A percentile compares a stretch with the other conserved stretches of the same genome.
These are phyloP conservation scores for Oryza officinalis DNA, from an alignment of 176 grass and related monocot genomes.

Conservation along the genomic window DNA sequence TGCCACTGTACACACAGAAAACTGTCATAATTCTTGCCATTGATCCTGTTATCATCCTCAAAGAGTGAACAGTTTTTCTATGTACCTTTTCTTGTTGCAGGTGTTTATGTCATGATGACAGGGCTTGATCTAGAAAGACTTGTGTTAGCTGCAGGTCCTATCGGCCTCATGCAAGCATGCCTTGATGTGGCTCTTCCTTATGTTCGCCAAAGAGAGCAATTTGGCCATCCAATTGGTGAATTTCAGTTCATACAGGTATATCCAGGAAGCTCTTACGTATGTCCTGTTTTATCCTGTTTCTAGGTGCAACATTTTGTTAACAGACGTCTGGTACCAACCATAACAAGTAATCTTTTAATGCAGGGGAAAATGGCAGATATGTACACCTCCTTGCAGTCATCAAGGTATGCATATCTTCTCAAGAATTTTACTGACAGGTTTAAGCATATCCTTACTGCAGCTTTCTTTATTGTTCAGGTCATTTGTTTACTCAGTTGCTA, in stretches of 20 bases:
- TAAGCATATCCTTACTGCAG: conserved; percentile 29
- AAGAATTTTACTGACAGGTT: conserved; percentile 25
- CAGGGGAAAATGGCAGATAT: conserved; percentile 96
- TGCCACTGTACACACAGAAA: neutral
- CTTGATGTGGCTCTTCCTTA: conserved; percentile 91
- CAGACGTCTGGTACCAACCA: neutral
- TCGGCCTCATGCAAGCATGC: conserved; percentile 97
- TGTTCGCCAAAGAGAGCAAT: conserved; percentile 91
- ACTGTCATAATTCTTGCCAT: neutral
- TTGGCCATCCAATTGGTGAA: conserved; percentile 86
- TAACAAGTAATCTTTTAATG: conserved; percentile 28
- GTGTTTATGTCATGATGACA: conserved; percentile 99
- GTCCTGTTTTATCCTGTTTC: neutral
- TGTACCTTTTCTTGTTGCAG: conserved; percentile 44
- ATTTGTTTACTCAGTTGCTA: conserved; percentile 94
- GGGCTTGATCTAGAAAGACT: conserved; percentile 96
- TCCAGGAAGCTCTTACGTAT: conserved; percentile 3
- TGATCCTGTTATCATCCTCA: neutral
- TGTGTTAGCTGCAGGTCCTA: conserved; percentile 82
- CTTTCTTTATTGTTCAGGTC: conserved; percentile 54
- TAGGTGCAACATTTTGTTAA: conserved; percentile 11
- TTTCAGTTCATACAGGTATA: conserved; percentile 98
- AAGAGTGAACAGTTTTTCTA: neutral
- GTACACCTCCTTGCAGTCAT: conserved; percentile 95
- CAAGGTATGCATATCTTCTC: conserved; percentile 57